Percentiles rank a stretch among this genome's conserved stretches.
Conservation (phyloP, 176 grass and related monocot genomes). For the Triticum turgidum region DNA sequence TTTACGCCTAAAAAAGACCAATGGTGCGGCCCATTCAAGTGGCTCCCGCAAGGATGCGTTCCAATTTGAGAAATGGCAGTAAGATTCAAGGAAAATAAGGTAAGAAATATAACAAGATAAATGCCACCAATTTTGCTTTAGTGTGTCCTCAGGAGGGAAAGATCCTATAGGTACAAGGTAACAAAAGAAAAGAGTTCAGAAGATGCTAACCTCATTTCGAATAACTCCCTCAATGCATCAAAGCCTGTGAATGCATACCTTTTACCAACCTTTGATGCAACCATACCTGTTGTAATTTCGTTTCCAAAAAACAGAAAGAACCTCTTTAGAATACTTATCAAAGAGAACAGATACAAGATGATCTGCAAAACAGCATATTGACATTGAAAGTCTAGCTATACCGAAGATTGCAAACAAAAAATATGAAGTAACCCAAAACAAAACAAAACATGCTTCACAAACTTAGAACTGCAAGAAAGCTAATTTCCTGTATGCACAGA, state of each 20-base stretch:
- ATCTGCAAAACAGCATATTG: background rate
- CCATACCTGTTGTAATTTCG: constrained; percentile 65
- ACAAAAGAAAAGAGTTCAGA: background rate
- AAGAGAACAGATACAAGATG: background rate
- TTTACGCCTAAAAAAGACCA: background rate
- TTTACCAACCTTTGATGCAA: constrained; percentile 96
- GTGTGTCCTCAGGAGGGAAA: background rate
- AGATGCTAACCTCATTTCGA: constrained; percentile 69
- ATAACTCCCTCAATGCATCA: constrained; percentile 88
- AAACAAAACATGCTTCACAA: background rate
- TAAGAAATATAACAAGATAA: background rate
- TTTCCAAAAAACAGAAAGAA: constrained; percentile 23
- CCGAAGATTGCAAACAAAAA: background rate
- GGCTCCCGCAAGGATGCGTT: background rate
- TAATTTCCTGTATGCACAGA: background rate
- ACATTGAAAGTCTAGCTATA: background rate
- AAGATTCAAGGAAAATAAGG: background rate
- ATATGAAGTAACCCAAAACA: background rate
- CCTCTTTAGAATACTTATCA: constrained; percentile 21
- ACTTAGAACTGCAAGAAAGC: constrained; percentile 12
- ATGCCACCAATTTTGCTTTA: background rate
- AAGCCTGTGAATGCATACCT: constrained; percentile 96
- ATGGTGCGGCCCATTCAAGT: background rate
- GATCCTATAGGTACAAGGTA: background rate
- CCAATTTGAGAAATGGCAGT: background rate